phyloP scores from a whole-genome alignment of 23 red algal species.

The Gracilaria gracilis region DNA sequence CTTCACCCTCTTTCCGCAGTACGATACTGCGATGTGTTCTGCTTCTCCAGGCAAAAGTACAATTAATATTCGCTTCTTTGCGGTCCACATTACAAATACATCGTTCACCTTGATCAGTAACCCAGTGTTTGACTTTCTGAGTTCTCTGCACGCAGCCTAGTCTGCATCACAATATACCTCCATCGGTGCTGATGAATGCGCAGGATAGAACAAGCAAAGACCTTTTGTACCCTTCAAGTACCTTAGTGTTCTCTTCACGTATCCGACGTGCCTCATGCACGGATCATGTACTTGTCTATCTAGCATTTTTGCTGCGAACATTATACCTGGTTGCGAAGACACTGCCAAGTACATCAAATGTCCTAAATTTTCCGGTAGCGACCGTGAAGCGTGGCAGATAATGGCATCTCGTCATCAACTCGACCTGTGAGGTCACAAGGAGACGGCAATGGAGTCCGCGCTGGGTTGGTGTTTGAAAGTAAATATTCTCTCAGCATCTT shows the following conservation, averaged over 20 bases:
- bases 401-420: too few species aligned
- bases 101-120: slow-evolving; percentile 21
- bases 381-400: too few species aligned
- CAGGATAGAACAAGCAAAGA: background rate
- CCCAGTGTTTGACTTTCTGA: slow-evolving; percentile 14
- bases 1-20: background rate
- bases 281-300: slow-evolving; percentile 6
- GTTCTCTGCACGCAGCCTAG: slow-evolving; percentile 30
- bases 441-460: too few species aligned
- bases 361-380: too few species aligned
- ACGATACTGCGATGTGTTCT: slow-evolving; percentile 32
- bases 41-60: slow-evolving; percentile 37
- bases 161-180: slow-evolving; percentile 48
- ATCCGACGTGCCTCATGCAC: background rate
- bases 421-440: too few species aligned
- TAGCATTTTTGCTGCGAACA: too few species aligned
- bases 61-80: background rate
- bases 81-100: slow-evolving; percentile 22
- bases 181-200: background rate
- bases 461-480: too few species aligned
- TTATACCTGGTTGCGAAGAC: too few species aligned
- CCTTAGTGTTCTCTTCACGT: slow-evolving; percentile 1
- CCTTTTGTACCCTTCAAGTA: slow-evolving; percentile 13
- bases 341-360: too few species aligned
- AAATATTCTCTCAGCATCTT: too few species aligned